phyloP scores from a whole-genome alignment of 179 eudicot genomes.

The Sideroxylon spinosum region DNA sequence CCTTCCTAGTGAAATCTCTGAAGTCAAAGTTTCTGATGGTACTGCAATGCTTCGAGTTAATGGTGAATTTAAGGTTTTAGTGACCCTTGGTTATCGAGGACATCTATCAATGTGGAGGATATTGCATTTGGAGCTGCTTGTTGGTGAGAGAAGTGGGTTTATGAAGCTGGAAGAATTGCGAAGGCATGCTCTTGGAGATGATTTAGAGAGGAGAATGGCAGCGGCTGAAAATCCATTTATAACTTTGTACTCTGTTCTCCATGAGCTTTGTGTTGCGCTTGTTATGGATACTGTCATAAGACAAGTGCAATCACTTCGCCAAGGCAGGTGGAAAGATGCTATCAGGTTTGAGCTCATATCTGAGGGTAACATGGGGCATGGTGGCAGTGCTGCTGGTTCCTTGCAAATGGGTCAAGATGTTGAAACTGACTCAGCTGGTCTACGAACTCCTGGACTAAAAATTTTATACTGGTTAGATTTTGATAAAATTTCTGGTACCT shows the following conservation, averaged over 20 bases:
- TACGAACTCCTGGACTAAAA: conserved; percentile 83
- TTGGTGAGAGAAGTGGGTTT: conserved; percentile 85
- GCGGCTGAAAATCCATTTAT: conserved; percentile 76
- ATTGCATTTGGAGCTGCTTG: conserved; percentile 93
- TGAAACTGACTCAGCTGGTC: conserved; percentile 70
- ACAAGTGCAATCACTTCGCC: conserved; percentile 76
- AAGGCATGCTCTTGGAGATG: conserved; percentile 86
- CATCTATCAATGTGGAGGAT: conserved; percentile 94
- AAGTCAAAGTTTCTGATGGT: conserved; percentile 78
- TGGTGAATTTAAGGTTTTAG: conserved; percentile 91
- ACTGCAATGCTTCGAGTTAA: conserved; percentile 79
- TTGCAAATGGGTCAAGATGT: conserved; percentile 69
- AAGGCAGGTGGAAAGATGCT: conserved; percentile 97
- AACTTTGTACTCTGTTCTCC: conserved; percentile 75
- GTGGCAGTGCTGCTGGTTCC: conserved; percentile 47
- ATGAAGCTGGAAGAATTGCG: conserved; percentile 80
- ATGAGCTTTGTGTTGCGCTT: conserved; percentile 87
- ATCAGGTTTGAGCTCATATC: conserved; percentile 86
- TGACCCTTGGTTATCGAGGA: conserved; percentile 99
- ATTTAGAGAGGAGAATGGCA: conserved; percentile 97
- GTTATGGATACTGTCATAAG: conserved; percentile 92
- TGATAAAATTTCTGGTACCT: conserved; percentile 49
- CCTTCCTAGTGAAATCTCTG: conserved; percentile 76
- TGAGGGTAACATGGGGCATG: conserved; percentile 61
- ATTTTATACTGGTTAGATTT: conserved; percentile 82